Conservation (phyloP, 345 rosid genomes). For the Syzygium oleosum region DNA sequence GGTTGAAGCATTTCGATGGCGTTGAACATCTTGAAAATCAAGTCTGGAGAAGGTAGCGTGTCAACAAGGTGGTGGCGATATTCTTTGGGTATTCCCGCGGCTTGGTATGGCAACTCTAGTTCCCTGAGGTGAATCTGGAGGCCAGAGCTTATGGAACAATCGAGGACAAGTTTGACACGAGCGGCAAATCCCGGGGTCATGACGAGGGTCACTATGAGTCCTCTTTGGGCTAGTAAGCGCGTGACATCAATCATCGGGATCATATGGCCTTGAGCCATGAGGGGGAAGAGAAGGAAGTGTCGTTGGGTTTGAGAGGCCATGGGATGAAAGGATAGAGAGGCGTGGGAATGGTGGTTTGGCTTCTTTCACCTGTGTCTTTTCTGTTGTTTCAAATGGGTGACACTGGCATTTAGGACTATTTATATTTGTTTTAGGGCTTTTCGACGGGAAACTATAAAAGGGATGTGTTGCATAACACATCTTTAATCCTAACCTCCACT, state of each 20-base stretch:
- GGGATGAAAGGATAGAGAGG: neutral
- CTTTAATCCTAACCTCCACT: too few species aligned
- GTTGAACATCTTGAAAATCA: constrained; percentile 9
- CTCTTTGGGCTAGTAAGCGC: constrained; percentile 19
- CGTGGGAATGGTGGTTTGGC: too few species aligned
- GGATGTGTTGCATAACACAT: too few species aligned
- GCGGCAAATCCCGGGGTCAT: constrained; percentile 12
- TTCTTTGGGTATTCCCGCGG: constrained; percentile 22
- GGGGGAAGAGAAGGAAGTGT: constrained; percentile 35
- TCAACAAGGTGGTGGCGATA: constrained; percentile 25
- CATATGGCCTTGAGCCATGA: constrained; percentile 35
- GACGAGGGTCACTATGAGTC: constrained; percentile 20
- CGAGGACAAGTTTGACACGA: constrained; percentile 8
- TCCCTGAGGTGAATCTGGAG: constrained; percentile 11
- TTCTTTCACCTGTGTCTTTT: too few species aligned
- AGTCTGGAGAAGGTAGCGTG: constrained; percentile 15
- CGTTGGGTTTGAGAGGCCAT: constrained; percentile 5
- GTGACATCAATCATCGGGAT: constrained; percentile 39
- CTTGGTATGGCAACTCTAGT: constrained; percentile 17
- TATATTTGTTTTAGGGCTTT: too few species aligned
- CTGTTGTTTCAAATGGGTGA: too few species aligned
- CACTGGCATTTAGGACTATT: too few species aligned
- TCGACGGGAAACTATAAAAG: too few species aligned
- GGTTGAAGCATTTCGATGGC: constrained; percentile 12
- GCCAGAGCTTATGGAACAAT: constrained; percentile 8